Evolutionary conservation across 2,329 filamentous ascomycete species (phyloP), one percentile per base, ranked within the genome.

Genomic region (Davidsoniella neocaledoniae): DNA sequence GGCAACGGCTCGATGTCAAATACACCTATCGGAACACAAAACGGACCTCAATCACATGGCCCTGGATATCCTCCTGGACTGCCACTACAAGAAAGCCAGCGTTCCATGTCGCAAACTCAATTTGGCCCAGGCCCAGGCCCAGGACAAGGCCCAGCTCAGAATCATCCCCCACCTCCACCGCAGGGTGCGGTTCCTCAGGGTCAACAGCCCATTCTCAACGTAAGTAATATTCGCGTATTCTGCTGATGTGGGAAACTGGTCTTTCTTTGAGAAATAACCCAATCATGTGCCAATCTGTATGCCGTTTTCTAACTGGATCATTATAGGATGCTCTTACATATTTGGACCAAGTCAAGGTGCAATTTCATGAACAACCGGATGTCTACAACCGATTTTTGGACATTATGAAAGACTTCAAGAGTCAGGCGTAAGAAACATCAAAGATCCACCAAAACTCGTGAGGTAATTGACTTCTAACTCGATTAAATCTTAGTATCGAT

Each of bases 341-440:
- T 61, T 76, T 98, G 21, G 91, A 98, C 61, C 91, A 96, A 64
- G 91, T 98, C 55, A 98, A 98, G 66, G 88, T 96, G 25, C 88
- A 94, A 60, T 98, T 98, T 58, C 84, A 87, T 54, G 90, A 96
- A 55, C 87, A 95, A 57, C 88, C 91, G 3, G 90, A 96, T 63
- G 91, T 98, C 0, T 98, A 98, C 60, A 96, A 96, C 60, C 75
- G 85, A 37, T 96, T 98, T 58, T 68, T 98, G 43, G 91, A 98
- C 58, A 98, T 98, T 45, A 98, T 98, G 91, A 98, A 98, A 61
- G 91, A 98, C 58, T 98, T 98, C 64, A 98, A 98, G 67, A 94
- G 87, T 59, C 90, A 94, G 67, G 87, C 88, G 77, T 88, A 70
- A 67, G 83, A 33, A 33, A 33, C 8, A 9, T 33, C 1, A 10